A percentile compares a stretch with the other conserved stretches of the same genome.
Conservation (phyloP, 768 basidiomycete species). For the Termitomyces sp. region DNA sequence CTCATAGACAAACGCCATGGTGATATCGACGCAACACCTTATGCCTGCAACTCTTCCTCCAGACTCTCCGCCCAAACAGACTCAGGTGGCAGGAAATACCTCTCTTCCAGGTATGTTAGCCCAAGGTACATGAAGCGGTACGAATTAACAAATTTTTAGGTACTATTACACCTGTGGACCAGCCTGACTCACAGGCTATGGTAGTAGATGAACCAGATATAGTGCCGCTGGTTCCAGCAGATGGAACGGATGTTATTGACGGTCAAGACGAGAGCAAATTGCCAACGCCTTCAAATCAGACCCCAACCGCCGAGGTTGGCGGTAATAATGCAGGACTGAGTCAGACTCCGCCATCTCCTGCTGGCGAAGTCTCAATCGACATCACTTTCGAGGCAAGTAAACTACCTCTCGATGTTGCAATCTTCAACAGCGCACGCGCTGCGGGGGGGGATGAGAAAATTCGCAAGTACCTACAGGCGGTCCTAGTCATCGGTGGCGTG, state of each 20-base stretch:
- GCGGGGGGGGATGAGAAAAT: slow-evolving; percentile 88
- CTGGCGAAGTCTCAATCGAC: slow-evolving; percentile 61
- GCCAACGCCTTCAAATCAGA: slow-evolving; percentile 23
- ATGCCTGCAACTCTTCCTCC: slow-evolving; percentile 33
- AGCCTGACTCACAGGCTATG: slow-evolving; percentile 29
- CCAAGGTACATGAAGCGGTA: neutral
- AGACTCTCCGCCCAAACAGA: slow-evolving; percentile 20
- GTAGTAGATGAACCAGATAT: slow-evolving; percentile 29
- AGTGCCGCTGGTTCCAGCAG: slow-evolving; percentile 23
- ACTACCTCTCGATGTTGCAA: slow-evolving; percentile 87
- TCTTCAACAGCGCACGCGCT: slow-evolving; percentile 88
- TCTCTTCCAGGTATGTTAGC: slow-evolving; percentile 14
- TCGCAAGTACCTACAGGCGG: slow-evolving; percentile 83
- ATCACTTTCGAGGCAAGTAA: slow-evolving; percentile 84
- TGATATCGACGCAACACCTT: slow-evolving; percentile 84
- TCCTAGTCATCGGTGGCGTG: slow-evolving; percentile 84
- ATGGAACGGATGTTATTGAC: slow-evolving; percentile 45
- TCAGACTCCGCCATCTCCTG: slow-evolving; percentile 24
- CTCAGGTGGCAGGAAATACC: neutral
- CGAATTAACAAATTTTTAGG: slow-evolving; percentile 4
- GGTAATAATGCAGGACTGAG: slow-evolving; percentile 10
- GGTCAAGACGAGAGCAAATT: slow-evolving; percentile 42
- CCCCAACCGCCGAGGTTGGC: neutral
- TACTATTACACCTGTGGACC: slow-evolving; percentile 20
- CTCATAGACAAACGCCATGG: slow-evolving; percentile 82